Evolutionary conservation across 2,329 filamentous ascomycete genomes (phyloP).

Genomic region (Nemania abortiva): DNA sequence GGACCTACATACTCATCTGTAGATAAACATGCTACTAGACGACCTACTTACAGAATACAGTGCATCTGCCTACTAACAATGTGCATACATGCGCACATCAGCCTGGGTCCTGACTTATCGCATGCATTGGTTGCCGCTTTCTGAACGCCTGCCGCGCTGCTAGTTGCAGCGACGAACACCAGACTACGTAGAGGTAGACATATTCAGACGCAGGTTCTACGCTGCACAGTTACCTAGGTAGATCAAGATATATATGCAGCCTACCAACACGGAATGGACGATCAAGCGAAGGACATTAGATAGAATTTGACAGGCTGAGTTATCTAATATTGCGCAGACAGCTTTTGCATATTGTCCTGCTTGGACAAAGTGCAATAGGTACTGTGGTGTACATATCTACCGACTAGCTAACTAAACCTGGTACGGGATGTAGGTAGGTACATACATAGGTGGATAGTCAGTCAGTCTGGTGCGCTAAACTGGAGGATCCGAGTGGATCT

Average conservation of each 20-base stretch:
- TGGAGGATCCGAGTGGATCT: conserved; percentile 42
- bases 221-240: too few relatives aligned
- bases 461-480: conserved; percentile 11
- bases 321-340: conserved; percentile 1
- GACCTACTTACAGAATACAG: conserved; percentile 8
- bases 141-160: conserved; percentile 41
- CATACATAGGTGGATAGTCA: neutral
- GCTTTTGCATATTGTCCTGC: conserved; percentile 1
- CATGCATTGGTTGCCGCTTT: conserved; percentile 56
- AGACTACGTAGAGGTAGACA: conserved; percentile 11
- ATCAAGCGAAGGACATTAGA: too few relatives aligned
- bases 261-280: neutral
- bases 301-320: neutral
- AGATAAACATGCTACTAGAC: neutral
- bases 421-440: too few relatives aligned
- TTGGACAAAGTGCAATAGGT: too few relatives aligned
- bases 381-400: conserved; percentile 6
- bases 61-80: conserved; percentile 35
- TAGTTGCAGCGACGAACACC: conserved; percentile 45
- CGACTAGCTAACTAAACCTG: too few relatives aligned
- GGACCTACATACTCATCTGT: neutral
- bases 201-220: neutral
- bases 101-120: conserved; percentile 52
- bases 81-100: conserved; percentile 36
- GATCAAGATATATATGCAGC: neutral